Base-by-base conservation (phyloP, 2,329 filamentous ascomycete species). In the Sporothrix schenckii region DNA sequence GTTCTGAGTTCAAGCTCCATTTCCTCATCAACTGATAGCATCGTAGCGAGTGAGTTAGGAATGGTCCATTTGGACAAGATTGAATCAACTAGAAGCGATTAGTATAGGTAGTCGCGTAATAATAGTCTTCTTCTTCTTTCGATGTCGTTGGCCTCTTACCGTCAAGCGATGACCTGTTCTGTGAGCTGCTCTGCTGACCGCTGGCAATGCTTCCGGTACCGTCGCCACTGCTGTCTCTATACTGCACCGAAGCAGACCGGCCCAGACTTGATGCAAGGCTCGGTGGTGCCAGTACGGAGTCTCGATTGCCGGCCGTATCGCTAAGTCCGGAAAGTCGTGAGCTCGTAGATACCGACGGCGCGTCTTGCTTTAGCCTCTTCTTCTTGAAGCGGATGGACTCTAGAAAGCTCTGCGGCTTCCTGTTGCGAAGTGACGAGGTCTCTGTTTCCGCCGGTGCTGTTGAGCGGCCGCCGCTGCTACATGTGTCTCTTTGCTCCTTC, bases 401-500 rank as follows among this genome's bases (percentile, higher is more conserved):
- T 66, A 87, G 81, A 60, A 86, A 80, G 3, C 80, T 80, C 71
- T 83, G 82, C 0, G 79, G 78, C 52, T 81, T 79, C 13, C 79
- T 78, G 79, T 65, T 80, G 77, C 39, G 76, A 0, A 81, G 81
- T 0, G 82, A 84, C 0, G 82, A 84, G 14, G 79, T 76, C 1
- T 82, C 83, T 71, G 81, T 83, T n/a, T 80, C 79, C 9, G 80
- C 80, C 2, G 84, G 85, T 13, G 79, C 76, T 0, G 82, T 83
- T 7, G 75, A 76, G 19, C 78, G 76, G 27, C 74, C 73, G 13
- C 76, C 75, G 49, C 77, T 77, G 19, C 75, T 77, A 52, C 71
- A 72, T 19, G 74, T 76, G 4, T 78, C 76, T 24, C 74, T 78
- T 69, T 41, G 41, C n/a, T 78, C 80, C 27, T 77, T 79, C 71